A percentile compares a stretch with the other conserved stretches of the same genome.
These are phyloP conservation scores for Verticillium longisporum DNA, from an alignment of 2,329 filamentous ascomycete species.

Conservation along the genomic window DNA sequence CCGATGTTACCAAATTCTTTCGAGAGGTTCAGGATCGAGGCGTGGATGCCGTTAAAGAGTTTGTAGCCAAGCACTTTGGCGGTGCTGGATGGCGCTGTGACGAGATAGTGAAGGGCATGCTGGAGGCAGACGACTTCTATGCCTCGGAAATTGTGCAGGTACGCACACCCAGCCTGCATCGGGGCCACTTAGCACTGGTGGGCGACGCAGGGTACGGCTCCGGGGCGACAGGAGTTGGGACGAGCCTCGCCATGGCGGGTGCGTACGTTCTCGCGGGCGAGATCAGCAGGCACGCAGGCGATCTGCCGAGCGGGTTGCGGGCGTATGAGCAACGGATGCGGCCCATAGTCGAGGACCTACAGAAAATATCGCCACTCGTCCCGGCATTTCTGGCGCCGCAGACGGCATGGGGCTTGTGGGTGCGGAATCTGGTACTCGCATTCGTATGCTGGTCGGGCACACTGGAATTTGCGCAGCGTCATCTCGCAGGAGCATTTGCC, in stretches of 20 bases:
- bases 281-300: constrained; percentile 17
- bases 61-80: constrained; percentile 18
- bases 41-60: constrained; percentile 23
- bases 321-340: constrained; percentile 32
- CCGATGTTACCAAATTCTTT: constrained; percentile 23
- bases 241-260: constrained; percentile 33
- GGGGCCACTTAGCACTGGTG: constrained; percentile 36
- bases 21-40: constrained; percentile 29
- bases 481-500: not conserved
- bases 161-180: constrained; percentile 26
- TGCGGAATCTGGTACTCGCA: constrained; percentile 10
- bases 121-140: constrained; percentile 35
- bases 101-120: constrained; percentile 27
- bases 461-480: not conserved
- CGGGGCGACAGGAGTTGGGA: constrained; percentile 40
- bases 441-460: constrained; percentile 2
- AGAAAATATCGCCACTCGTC: constrained; percentile 23
- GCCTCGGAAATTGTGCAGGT: constrained; percentile 35
- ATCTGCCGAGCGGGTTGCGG: constrained; percentile 21
- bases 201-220: constrained; percentile 44
- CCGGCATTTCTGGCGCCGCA: constrained; percentile 18
- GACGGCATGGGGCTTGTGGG: constrained; percentile 18
- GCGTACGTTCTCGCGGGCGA: constrained; percentile 46
- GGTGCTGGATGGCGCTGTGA: constrained; percentile 34
- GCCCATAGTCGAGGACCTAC: constrained; percentile 30